Percentiles rank a stretch among this genome's conserved stretches.
These are phyloP conservation scores for Globisporangium ultimum DNA, from an alignment of 352 stramenopile genomes.

Conservation along the genomic window DNA sequence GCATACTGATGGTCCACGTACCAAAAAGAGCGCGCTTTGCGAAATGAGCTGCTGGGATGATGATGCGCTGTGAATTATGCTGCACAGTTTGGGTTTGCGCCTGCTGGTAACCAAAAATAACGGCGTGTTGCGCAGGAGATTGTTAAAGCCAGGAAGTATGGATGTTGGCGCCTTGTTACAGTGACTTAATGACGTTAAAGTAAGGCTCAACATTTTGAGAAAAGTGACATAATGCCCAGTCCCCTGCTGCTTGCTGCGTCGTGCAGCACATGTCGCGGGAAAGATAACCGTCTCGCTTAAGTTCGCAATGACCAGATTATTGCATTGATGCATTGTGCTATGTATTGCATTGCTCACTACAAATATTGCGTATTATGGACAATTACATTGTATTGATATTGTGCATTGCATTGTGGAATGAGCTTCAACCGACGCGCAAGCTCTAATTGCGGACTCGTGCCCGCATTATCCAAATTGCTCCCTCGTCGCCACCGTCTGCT, in stretches of 20 bases:
- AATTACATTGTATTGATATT: not conserved
- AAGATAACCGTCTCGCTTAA: not conserved
- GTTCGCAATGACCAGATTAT: too few relatives aligned
- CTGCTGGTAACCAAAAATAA: not conserved
- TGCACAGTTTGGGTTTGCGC: not conserved
- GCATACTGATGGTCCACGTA: conserved; percentile 11
- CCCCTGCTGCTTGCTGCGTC: too few relatives aligned
- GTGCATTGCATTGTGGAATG: not conserved
- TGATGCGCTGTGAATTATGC: too few relatives aligned
- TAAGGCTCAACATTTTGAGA: conserved; percentile 2
- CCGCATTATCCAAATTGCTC: not conserved
- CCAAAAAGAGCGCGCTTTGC: too few relatives aligned
- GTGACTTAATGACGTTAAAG: too few relatives aligned
- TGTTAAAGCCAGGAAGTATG: too few relatives aligned
- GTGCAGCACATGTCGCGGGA: not conserved
- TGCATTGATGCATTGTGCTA: too few relatives aligned
- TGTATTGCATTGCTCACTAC: too few relatives aligned
- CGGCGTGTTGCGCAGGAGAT: not conserved
- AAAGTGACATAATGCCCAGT: not conserved
- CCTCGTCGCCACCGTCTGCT: not conserved
- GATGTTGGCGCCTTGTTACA: too few relatives aligned
- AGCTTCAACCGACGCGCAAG: not conserved
- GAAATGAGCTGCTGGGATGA: too few relatives aligned
- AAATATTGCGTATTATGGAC: too few relatives aligned
- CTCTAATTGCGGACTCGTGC: too few relatives aligned